Conservation (phyloP, 768 basidiomycete genomes). For the Lactarius indigo region DNA sequence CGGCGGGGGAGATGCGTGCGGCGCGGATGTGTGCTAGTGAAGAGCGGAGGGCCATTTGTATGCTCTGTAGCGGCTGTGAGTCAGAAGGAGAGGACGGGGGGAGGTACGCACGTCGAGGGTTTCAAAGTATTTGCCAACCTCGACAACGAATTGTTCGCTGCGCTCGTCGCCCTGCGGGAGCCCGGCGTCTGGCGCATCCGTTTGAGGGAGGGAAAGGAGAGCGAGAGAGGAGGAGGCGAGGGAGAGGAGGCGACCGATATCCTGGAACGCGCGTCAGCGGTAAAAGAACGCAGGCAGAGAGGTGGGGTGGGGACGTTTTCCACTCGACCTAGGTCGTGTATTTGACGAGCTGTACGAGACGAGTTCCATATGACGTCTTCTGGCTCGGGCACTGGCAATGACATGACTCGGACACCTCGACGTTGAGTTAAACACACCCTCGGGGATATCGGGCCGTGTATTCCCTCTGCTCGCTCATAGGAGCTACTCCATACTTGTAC, state of each 20-base stretch:
- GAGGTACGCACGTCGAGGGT: constrained; percentile 59
- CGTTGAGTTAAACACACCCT: too few species aligned
- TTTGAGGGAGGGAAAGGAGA: constrained; percentile 78
- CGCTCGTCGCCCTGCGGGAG: constrained; percentile 80
- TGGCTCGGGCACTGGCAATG: not conserved
- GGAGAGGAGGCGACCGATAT: constrained; percentile 71
- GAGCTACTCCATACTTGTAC: too few species aligned
- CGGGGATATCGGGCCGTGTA: not conserved
- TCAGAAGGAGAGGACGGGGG: not conserved
- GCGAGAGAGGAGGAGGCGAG: constrained; percentile 77
- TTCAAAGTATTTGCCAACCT: constrained; percentile 84
- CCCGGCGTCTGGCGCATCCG: constrained; percentile 61
- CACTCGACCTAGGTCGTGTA: constrained; percentile 74
- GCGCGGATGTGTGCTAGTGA: constrained; percentile 78
- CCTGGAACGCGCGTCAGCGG: constrained; percentile 40
- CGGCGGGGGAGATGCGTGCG: constrained; percentile 81
- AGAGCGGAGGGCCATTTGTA: constrained; percentile 72
- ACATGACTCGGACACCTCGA: not conserved
- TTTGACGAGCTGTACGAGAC: constrained; percentile 77
- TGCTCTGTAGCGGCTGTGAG: constrained; percentile 44
- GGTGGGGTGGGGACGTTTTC: constrained; percentile 54
- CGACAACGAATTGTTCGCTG: constrained; percentile 79
- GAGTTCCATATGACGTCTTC: constrained; percentile 75
- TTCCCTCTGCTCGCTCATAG: not conserved
- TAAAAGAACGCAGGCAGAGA: not conserved